A percentile compares a stretch with the other conserved stretches of the same genome.
phyloP scores from a whole-genome alignment of 495 filamentous ascomycete genomes.

The Clohesyomyces aquaticus region DNA sequence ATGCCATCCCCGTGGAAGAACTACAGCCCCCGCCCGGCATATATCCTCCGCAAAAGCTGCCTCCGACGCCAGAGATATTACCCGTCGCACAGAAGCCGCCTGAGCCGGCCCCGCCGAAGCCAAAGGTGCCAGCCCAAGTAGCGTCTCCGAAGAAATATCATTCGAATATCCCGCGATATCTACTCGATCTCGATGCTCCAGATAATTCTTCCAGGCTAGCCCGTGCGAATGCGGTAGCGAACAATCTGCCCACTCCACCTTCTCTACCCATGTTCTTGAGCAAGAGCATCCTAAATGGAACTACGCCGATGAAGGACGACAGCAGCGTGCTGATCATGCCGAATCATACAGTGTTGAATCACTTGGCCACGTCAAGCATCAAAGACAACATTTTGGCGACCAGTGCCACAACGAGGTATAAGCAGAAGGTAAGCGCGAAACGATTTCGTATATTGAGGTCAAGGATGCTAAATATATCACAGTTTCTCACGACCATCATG shows the following conservation, averaged over 20 bases:
- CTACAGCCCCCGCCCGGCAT: slow-evolving; percentile 43
- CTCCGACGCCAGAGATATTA: slow-evolving; percentile 35
- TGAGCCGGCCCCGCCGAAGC: slow-evolving; percentile 8
- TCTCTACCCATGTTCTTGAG: slow-evolving; percentile 87
- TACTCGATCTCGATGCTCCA: slow-evolving; percentile 80
- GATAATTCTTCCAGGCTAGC: slow-evolving; percentile 74
- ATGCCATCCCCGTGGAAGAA: slow-evolving; percentile 42
- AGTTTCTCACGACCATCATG: slow-evolving; percentile 98
- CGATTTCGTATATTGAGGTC: neutral
- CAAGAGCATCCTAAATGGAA: slow-evolving; percentile 91
- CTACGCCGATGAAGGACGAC: slow-evolving; percentile 92
- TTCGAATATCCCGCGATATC: slow-evolving; percentile 75
- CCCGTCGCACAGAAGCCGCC: slow-evolving; percentile 13
- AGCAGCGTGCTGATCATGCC: slow-evolving; percentile 94
- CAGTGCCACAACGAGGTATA: slow-evolving; percentile 94
- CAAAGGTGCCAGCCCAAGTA: slow-evolving; percentile 25
- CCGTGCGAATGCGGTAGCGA: slow-evolving; percentile 69
- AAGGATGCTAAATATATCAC: slow-evolving; percentile 15
- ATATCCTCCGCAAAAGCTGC: slow-evolving; percentile 37
- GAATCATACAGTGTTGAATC: slow-evolving; percentile 95
- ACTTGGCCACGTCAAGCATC: slow-evolving; percentile 97
- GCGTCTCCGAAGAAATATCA: slow-evolving; percentile 57
- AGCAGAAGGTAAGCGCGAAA: slow-evolving; percentile 73
- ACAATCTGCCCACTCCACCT: slow-evolving; percentile 78
- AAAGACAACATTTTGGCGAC: slow-evolving; percentile 95